Evolutionary conservation across 805 yeast genomes (phyloP).

Genomic region (Saturnispora besseyi): DNA sequence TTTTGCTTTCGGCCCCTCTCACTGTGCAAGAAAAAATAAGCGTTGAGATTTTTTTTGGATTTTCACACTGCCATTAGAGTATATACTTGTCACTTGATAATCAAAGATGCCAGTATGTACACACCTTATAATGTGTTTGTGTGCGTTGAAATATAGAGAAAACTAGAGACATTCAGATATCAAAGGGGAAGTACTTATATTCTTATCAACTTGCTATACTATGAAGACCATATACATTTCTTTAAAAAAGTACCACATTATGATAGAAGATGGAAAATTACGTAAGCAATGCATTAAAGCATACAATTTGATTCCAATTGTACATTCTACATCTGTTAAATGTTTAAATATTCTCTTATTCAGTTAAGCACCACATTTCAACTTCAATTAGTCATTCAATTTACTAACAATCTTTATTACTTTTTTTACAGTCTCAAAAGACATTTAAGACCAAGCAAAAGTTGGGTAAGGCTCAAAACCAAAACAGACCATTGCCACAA

Average conservation of each 20-base stretch:
- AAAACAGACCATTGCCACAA: conserved; percentile 99
- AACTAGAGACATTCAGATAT: no score
- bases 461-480: conserved; percentile 97
- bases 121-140: neutral
- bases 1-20: neutral
- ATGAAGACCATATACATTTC: no score
- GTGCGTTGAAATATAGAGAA: no score
- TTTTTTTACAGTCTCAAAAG: conserved; percentile 70
- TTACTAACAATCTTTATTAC: neutral
- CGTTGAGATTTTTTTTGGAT: neutral
- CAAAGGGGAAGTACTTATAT: no score
- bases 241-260: no score
- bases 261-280: no score
- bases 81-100: neutral
- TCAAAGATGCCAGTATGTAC: conserved; percentile 21
- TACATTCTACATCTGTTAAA: no score
- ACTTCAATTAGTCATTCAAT: neutral
- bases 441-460: conserved; percentile 95
- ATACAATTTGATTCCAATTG: no score
- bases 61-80: neutral
- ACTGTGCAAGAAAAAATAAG: neutral
- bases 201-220: no score
- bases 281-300: no score
- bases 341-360: no score
- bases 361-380: no score